Evolutionary conservation across 1,139 yeast species (phyloP).

Genomic region (Blastobotrys ciferrii): DNA sequence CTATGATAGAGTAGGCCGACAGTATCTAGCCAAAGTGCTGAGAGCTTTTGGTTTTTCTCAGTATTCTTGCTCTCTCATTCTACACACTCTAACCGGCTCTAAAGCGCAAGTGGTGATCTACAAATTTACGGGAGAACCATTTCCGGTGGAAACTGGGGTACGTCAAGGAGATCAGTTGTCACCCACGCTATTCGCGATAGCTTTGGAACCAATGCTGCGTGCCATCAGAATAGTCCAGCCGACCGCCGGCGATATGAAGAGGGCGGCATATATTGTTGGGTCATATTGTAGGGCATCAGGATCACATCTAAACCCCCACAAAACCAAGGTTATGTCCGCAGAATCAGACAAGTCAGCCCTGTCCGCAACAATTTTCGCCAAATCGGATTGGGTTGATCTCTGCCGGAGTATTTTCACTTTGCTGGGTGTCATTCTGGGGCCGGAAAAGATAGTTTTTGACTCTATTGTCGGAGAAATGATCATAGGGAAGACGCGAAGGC

Average conservation of each 20-base stretch:
- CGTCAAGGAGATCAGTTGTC: conserved; percentile 11
- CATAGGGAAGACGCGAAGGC: neutral
- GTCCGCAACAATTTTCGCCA: neutral
- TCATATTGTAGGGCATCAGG: neutral
- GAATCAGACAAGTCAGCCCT: neutral
- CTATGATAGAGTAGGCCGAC: conserved; percentile 4
- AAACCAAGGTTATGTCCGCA: neutral
- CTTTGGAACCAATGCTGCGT: conserved; percentile 7
- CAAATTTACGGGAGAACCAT: neutral
- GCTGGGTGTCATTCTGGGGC: neutral
- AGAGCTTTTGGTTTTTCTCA: neutral
- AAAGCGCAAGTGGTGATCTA: conserved; percentile 2
- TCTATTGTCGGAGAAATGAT: neutral
- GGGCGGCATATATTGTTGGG: neutral
- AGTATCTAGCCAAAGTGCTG: neutral
- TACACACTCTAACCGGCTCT: neutral
- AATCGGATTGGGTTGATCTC: neutral
- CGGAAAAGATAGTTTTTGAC: neutral
- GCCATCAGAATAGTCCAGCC: neutral
- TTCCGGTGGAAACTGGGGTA: conserved; percentile 1
- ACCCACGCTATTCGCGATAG: conserved; percentile 6
- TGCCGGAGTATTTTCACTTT: neutral
- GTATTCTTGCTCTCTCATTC: neutral
- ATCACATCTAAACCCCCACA: neutral
- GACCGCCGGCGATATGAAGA: neutral